Evolutionary conservation across 2,329 filamentous ascomycete genomes (phyloP).

Genomic region (Claviceps citrina): DNA sequence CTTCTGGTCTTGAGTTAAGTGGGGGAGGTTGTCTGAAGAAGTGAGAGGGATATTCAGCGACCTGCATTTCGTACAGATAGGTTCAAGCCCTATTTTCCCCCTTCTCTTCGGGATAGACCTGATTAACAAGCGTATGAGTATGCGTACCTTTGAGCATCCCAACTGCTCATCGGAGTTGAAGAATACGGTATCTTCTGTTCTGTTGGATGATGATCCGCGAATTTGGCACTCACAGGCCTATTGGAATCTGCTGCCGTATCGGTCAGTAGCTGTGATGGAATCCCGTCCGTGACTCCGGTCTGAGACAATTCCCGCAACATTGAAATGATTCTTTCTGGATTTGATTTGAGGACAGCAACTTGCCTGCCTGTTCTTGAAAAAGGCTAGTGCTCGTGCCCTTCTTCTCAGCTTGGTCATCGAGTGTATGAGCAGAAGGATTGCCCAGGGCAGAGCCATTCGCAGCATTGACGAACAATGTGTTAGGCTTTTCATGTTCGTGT

Average conservation of each 20-base stretch:
- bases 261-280: too few species aligned
- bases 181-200: background rate
- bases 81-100: background rate
- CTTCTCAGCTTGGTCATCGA: background rate
- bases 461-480: background rate
- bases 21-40: constrained; percentile 44
- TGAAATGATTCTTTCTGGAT: background rate
- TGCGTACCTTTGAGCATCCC: constrained; percentile 40
- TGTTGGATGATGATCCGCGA: background rate
- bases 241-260: background rate
- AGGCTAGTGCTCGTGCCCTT: background rate
- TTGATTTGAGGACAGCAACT: background rate
- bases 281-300: background rate
- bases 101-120: background rate
- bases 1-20: constrained; percentile 62
- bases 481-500: background rate
- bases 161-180: constrained; percentile 20
- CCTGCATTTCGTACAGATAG: background rate
- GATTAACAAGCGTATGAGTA: constrained; percentile 9
- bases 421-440: background rate
- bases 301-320: background rate
- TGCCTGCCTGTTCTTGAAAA: background rate
- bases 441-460: background rate
- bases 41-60: constrained; percentile 7
- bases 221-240: background rate